phyloP scores from a whole-genome alignment of 495 filamentous ascomycete genomes.

The Aspergillus indologenus region DNA sequence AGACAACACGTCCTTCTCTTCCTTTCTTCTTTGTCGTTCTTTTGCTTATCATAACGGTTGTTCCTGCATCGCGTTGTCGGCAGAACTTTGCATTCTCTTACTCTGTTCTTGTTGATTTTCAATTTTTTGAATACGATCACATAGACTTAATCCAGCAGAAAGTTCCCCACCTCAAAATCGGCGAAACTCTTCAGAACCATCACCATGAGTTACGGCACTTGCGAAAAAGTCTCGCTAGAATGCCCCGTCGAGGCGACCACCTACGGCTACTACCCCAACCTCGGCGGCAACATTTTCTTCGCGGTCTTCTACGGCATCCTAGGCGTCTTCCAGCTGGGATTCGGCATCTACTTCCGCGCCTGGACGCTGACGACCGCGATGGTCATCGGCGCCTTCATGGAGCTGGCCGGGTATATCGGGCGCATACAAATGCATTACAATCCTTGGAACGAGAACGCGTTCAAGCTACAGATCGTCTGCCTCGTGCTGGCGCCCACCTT shows the following conservation, averaged over 20 bases:
- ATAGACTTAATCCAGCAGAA: too few species aligned
- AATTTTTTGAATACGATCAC: too few species aligned
- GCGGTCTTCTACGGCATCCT: constrained; percentile 52
- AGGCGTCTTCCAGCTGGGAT: constrained; percentile 40
- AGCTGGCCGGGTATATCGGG: constrained; percentile 57
- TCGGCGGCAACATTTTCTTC: constrained; percentile 62
- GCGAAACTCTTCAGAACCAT: too few species aligned
- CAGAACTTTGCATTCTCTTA: not conserved
- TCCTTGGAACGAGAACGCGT: constrained; percentile 56
- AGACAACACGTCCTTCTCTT: not conserved
- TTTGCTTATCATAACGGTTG: constrained; percentile 1
- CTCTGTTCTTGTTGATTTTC: too few species aligned
- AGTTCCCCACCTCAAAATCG: too few species aligned
- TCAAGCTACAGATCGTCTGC: constrained; percentile 66
- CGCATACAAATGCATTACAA: constrained; percentile 58
- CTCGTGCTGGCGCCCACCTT: constrained; percentile 65
- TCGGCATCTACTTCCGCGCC: constrained; percentile 56
- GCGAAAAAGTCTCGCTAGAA: constrained; percentile 42
- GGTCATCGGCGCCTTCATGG: constrained; percentile 44
- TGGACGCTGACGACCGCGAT: constrained; percentile 59
- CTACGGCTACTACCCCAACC: constrained; percentile 64
- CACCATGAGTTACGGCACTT: constrained; percentile 34
- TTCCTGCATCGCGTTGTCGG: not conserved
- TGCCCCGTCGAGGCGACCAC: constrained; percentile 62
- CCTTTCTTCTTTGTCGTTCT: constrained; percentile 8